Percentiles rank a stretch among this genome's conserved stretches.
phyloP scores from a whole-genome alignment of 768 basidiomycete species.

The Termitomyces sp. region DNA sequence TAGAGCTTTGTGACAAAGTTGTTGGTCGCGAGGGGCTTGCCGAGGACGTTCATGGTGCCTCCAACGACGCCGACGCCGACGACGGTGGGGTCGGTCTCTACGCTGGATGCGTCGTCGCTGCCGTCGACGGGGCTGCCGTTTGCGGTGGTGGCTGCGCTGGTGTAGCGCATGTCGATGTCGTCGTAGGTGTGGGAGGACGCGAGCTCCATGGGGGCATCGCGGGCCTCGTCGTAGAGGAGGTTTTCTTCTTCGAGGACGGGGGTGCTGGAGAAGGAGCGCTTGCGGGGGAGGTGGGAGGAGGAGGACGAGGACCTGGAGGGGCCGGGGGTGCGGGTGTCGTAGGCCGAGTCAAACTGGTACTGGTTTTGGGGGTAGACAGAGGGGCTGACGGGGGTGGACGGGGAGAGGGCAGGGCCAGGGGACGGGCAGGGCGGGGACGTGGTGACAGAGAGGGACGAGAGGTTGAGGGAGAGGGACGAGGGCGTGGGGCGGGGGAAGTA shows the following conservation, averaged over 20 bases:
- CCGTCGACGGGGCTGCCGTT: conserved; percentile 44
- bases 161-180: conserved; percentile 37
- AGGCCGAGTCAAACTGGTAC: conserved; percentile 52
- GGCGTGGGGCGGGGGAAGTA: conserved; percentile 18
- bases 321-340: conserved; percentile 29
- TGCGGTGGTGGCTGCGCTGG: conserved; percentile 17
- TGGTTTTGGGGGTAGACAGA: conserved; percentile 40
- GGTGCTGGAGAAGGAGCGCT: conserved; percentile 62
- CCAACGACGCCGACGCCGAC: conserved; percentile 34
- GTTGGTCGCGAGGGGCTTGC: conserved; percentile 69
- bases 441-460: conserved; percentile 63
- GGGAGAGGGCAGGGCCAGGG: conserved; percentile 66
- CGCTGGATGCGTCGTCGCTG: conserved; percentile 41
- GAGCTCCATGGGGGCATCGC: conserved; percentile 37
- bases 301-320: conserved; percentile 45
- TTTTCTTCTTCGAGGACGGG: conserved; percentile 42
- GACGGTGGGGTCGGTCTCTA: conserved; percentile 9
- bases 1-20: conserved; percentile 90
- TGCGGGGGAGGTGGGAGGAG: conserved; percentile 61
- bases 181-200: conserved; percentile 42
- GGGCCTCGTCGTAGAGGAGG: conserved; percentile 37
- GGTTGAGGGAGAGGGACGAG: conserved; percentile 62
- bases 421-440: conserved; percentile 68
- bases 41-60: conserved; percentile 53
- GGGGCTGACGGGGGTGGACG: conserved; percentile 63